Base-by-base conservation (phyloP, 495 filamentous ascomycete genomes). In the Aeminium ludgeri region DNA sequence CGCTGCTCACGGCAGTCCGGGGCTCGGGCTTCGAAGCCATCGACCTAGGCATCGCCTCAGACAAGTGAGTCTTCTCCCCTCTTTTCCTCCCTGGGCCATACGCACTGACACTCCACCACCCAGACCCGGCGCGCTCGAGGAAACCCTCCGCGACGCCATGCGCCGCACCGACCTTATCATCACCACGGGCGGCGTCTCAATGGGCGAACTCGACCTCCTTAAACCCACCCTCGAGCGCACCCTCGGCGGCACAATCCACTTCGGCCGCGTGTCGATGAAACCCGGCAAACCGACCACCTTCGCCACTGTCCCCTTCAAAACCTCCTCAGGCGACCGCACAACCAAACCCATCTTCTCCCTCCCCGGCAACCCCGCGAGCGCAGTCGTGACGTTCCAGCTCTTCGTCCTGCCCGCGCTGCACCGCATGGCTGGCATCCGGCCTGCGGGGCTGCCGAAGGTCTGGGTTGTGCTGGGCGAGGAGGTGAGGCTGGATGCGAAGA, bases 211-310 rank as follows among this genome's bases (percentile, higher is more conserved):
- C 0, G 89, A 99, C 55, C 75, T 99, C 23, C 75, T 99, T 36
- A 99, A 99, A 59, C 89, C 91, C 1, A 95, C 86, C 3, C 84
- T 99, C 54, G 89, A 96, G 63, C 78, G 86, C 39, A 67, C 74
- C 1, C 72, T 96, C 4, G 81, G 84, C 43, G 89, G 89, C 11
- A 92, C 80, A 0, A 92, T 99, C 52, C 89, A 96, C 59, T 99
- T 99, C 55, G 89, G 89, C 30, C 76, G 91, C 20, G 91, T 96
- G 5, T 72, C 77, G 20, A 96, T 99, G 89, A 96, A 96, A 63
- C 89, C 89, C 0, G 89, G 89, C 15, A 96, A 95, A 57, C 89
- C 89, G 2, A 93, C 86, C 8, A 96, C 91, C 2, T 99, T 96
- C 51, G 89, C 91, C 3, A 95, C 85, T 0, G 68, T 96, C 3